These are phyloP conservation scores for Eimeria zaria DNA, from an alignment of 169 alveolate species.

Conservation along the genomic window DNA sequence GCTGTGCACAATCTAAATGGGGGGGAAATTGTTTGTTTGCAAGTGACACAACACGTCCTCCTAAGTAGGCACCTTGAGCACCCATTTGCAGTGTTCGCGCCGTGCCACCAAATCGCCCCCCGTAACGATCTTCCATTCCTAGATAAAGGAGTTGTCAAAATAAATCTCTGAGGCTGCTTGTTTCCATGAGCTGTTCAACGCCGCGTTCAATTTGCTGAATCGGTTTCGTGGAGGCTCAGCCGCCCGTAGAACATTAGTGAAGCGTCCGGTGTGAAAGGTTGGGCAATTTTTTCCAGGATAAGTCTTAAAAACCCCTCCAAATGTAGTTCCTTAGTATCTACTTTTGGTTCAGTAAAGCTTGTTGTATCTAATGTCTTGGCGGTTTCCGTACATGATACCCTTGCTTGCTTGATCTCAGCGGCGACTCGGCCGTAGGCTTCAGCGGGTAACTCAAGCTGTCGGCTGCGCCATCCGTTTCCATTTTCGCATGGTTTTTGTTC, in stretches of 20 bases:
- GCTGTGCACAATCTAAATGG: background rate
- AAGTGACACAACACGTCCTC: background rate
- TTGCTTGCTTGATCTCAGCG: background rate
- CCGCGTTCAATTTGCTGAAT: background rate
- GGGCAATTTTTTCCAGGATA: background rate
- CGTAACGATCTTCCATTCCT: background rate
- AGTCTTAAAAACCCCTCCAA: background rate
- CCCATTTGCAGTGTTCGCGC: background rate
- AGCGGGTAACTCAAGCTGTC: conserved; percentile 12
- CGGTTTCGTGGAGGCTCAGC: conserved; percentile 5
- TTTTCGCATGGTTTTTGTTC: background rate
- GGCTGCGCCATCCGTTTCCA: conserved; percentile 28
- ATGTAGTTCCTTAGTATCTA: background rate
- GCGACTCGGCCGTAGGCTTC: conserved; percentile 39
- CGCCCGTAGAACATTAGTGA: background rate
- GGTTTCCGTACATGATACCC: background rate
- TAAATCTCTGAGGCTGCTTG: background rate
- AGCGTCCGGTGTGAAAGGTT: background rate
- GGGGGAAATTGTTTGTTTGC: background rate
- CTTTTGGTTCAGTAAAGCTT: background rate
- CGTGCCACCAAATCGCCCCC: background rate
- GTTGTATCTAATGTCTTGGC: background rate
- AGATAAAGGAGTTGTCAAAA: background rate
- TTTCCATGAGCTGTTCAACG: background rate
- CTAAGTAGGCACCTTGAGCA: background rate